Evolutionary conservation across 2,329 filamentous ascomycete species (phyloP).

Genomic region (Fusarium annulatum): DNA sequence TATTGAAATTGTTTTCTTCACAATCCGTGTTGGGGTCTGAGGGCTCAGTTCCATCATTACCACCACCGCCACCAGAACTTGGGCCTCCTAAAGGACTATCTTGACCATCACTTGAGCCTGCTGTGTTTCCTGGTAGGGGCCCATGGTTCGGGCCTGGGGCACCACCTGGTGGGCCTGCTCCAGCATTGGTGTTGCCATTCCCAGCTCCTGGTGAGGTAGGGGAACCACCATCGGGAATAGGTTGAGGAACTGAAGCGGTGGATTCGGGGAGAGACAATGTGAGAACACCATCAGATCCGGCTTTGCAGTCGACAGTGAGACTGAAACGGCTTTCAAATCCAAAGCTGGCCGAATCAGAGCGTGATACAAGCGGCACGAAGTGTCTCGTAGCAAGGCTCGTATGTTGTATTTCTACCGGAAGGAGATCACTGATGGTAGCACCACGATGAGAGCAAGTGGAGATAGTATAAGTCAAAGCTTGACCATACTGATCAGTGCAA

Average conservation of each 20-base stretch:
- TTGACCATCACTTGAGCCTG: background rate
- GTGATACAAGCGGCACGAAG: background rate
- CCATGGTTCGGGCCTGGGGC: background rate
- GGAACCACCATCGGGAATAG: background rate
- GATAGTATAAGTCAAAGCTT: constrained; percentile 45
- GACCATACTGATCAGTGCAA: constrained; percentile 47
- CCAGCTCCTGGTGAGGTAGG: background rate
- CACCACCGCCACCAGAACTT: background rate
- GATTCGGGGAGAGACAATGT: constrained; percentile 44
- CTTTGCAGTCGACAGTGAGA: constrained; percentile 44
- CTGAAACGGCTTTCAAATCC: constrained; percentile 39
- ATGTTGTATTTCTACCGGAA: constrained; percentile 47
- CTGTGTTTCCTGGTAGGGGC: background rate
- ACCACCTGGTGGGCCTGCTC: background rate
- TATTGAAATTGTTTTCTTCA: background rate
- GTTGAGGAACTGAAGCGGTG: constrained; percentile 14
- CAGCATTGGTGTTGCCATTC: background rate
- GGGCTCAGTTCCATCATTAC: background rate
- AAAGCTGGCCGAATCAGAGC: constrained; percentile 16
- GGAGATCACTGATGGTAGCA: constrained; percentile 43
- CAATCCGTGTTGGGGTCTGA: background rate
- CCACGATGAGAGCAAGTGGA: constrained; percentile 44
- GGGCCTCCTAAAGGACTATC: background rate
- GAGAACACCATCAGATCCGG: constrained; percentile 49
- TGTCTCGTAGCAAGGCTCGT: constrained; percentile 18